A percentile compares a stretch with the other conserved stretches of the same genome.
phyloP scores from a whole-genome alignment of 169 alveolate species.

The Plasmodium inui region DNA sequence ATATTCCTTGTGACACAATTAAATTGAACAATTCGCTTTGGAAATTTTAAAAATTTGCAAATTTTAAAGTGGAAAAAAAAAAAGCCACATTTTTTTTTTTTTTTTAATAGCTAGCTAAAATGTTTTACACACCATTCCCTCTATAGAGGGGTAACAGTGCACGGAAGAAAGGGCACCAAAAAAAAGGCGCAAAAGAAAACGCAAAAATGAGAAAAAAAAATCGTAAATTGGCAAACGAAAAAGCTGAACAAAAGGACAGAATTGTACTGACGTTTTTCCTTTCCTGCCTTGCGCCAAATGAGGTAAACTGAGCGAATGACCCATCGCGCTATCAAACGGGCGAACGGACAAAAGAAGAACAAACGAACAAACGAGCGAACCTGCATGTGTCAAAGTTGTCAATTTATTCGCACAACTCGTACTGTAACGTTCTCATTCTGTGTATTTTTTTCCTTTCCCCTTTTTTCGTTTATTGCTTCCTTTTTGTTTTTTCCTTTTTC shows the following conservation, averaged over 20 bases:
- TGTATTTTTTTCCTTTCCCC: neutral
- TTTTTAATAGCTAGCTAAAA: neutral
- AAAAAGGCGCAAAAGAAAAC: neutral
- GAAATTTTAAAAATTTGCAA: neutral
- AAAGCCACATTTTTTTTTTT: neutral
- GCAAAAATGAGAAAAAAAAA: neutral
- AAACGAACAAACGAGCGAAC: neutral
- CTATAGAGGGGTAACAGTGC: neutral
- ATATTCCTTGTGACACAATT: neutral
- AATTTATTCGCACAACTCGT: neutral
- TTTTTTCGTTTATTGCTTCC: neutral
- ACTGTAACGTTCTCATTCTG: neutral
- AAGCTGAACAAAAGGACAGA: neutral
- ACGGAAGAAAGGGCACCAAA: neutral
- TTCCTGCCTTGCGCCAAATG: neutral
- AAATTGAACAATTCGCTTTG: neutral
- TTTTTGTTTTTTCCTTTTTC: neutral
- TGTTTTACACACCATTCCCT: neutral
- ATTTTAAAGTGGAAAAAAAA: neutral
- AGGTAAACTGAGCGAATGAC: neutral
- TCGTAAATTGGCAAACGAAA: neutral
- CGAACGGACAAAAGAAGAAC: neutral
- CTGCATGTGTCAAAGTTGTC: neutral
- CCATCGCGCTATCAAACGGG: neutral
- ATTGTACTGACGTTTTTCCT: neutral